Conservation (phyloP, 768 basidiomycete genomes). For the Serendipita vermifera region DNA sequence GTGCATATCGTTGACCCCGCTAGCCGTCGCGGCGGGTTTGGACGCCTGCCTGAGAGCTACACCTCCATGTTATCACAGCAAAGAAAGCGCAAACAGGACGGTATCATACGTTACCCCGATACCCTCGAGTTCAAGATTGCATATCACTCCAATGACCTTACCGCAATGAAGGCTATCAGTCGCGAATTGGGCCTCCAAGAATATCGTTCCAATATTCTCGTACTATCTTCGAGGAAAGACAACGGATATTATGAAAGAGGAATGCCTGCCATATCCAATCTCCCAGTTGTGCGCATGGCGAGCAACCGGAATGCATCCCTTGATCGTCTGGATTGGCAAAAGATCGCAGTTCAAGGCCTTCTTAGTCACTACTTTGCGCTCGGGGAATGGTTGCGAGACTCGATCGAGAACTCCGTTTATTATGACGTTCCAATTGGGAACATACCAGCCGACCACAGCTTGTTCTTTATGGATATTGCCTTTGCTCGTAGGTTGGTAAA, state of each 20-base stretch:
- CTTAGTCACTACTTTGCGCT: slow-evolving; percentile 65
- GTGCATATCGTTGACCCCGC: slow-evolving; percentile 87
- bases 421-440: slow-evolving; percentile 91
- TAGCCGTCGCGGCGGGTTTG: slow-evolving; percentile 68
- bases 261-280: slow-evolving; percentile 59
- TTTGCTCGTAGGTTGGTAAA: slow-evolving; percentile 78
- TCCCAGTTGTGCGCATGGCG: slow-evolving; percentile 82
- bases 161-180: slow-evolving; percentile 76
- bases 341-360: slow-evolving; percentile 70
- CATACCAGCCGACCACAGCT: slow-evolving; percentile 76
- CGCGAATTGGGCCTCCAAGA: slow-evolving; percentile 71
- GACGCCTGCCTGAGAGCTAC: slow-evolving; percentile 66
- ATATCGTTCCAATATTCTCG: slow-evolving; percentile 57
- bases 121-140: slow-evolving; percentile 34
- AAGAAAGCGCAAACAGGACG: slow-evolving; percentile 28
- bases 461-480: slow-evolving; percentile 78
- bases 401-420: slow-evolving; percentile 70
- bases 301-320: slow-evolving; percentile 42
- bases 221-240: slow-evolving; percentile 79
- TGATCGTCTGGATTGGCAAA: slow-evolving; percentile 83
- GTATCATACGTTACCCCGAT: slow-evolving; percentile 51
- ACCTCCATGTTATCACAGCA: slow-evolving; percentile 44
- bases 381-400: slow-evolving; percentile 67
- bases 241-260: slow-evolving; percentile 66
- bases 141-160: slow-evolving; percentile 66